Percentiles rank a stretch among this genome's conserved stretches.
Conservation (phyloP, 2,329 filamentous ascomycete genomes). For the Alternaria triticina region DNA sequence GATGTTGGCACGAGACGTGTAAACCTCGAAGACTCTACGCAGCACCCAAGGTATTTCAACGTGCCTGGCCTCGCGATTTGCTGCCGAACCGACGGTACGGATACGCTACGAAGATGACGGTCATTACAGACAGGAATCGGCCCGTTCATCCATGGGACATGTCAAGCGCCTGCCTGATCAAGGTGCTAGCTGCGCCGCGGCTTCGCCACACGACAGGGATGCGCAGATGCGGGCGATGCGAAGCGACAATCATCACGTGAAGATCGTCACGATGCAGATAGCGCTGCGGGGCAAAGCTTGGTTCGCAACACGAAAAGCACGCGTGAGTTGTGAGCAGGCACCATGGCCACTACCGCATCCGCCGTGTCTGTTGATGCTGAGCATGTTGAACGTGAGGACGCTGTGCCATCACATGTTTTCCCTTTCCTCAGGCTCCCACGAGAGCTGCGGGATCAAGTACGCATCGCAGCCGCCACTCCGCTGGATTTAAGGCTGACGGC, state of each 20-base stretch:
- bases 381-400: constrained; percentile 4
- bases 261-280: constrained; percentile 6
- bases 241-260: constrained; percentile 15
- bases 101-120: constrained; percentile 12
- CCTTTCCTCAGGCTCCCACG: constrained; percentile 44
- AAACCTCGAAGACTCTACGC: constrained; percentile 5
- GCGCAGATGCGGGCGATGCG: neutral
- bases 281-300: constrained; percentile 20
- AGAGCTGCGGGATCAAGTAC: constrained; percentile 47
- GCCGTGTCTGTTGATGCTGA: neutral
- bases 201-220: constrained; percentile 7
- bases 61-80: constrained; percentile 1
- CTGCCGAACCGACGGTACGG: constrained; percentile 9
- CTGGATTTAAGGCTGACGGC: neutral
- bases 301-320: constrained; percentile 22
- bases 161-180: constrained; percentile 19
- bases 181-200: constrained; percentile 8
- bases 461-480: neutral
- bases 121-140: constrained; percentile 18
- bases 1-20: neutral
- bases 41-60: constrained; percentile 2
- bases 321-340: constrained; percentile 19
- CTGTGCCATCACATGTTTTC: constrained; percentile 15
- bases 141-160: constrained; percentile 20
- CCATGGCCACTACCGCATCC: constrained; percentile 13